Percentiles rank a stretch among this genome's conserved stretches.
These are phyloP conservation scores for Plantago major DNA, from an alignment of 257 asterid genomes.

Conservation along the genomic window DNA sequence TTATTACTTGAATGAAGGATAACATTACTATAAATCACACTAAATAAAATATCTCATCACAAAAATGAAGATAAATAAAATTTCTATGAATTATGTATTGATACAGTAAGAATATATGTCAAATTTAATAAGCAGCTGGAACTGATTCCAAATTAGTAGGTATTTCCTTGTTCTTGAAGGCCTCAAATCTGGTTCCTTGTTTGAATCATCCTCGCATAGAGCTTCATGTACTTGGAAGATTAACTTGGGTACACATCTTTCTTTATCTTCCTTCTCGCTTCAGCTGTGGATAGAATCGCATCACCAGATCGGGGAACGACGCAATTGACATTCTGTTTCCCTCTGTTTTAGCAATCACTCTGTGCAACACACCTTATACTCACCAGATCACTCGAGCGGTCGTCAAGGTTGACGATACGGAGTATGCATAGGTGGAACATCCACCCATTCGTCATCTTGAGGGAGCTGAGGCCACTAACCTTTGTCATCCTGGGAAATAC, in stretches of 20 bases:
- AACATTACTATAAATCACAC: too few relatives aligned
- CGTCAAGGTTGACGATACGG: slow-evolving; percentile 58
- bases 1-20: background rate
- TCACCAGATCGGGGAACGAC: slow-evolving; percentile 58
- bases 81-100: too few relatives aligned
- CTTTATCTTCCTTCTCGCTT: slow-evolving; percentile 30
- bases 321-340: slow-evolving; percentile 59
- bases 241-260: slow-evolving; percentile 41
- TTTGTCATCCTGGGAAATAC: slow-evolving; percentile 61
- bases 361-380: slow-evolving; percentile 56
- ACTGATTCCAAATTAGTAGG: slow-evolving; percentile 26
- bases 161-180: slow-evolving; percentile 36
- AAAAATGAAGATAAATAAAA: too few relatives aligned
- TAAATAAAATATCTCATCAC: too few relatives aligned
- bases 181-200: slow-evolving; percentile 69
- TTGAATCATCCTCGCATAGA: slow-evolving; percentile 44
- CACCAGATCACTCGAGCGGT: slow-evolving; percentile 63
- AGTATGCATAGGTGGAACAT: slow-evolving; percentile 63
- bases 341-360: slow-evolving; percentile 53
- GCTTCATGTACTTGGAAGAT: slow-evolving; percentile 65
- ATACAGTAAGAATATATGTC: background rate
- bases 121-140: slow-evolving; percentile 29
- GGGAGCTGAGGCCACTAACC: slow-evolving; percentile 69
- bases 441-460: slow-evolving; percentile 59
- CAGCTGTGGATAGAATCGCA: slow-evolving; percentile 53